phyloP scores from a whole-genome alignment of 163 green algal genomes.

The Scenedesmus sp. region DNA sequence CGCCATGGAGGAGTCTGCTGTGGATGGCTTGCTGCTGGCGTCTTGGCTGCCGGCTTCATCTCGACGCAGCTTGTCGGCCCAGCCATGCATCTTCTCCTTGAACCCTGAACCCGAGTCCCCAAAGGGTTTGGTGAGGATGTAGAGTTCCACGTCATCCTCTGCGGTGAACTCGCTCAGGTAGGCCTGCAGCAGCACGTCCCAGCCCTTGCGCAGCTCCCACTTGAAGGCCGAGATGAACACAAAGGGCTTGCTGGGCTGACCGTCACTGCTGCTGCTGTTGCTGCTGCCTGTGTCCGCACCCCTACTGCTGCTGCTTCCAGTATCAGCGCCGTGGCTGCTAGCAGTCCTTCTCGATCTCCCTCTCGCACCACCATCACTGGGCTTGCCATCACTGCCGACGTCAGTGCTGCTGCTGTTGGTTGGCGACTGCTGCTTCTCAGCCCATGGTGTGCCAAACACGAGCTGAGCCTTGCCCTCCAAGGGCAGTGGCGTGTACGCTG shows the following conservation, averaged over 20 bases:
- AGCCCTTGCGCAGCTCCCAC: constrained; percentile 76
- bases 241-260: constrained; percentile 36
- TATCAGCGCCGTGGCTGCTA: background rate
- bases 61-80: constrained; percentile 38
- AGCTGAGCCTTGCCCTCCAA: constrained; percentile 50
- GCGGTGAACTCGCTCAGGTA: constrained; percentile 81
- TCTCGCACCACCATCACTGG: background rate
- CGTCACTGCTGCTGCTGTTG: background rate
- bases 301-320: background rate
- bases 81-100: constrained; percentile 71
- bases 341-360: background rate
- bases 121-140: constrained; percentile 84
- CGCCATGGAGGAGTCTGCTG: background rate
- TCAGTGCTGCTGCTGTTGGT: constrained; percentile 22
- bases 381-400: background rate
- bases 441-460: constrained; percentile 58
- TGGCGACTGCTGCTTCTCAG: background rate
- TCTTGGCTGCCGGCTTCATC: background rate
- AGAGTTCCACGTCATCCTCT: constrained; percentile 54
- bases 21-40: background rate
- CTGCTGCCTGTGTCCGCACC: background rate
- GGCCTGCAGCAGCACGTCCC: constrained; percentile 86
- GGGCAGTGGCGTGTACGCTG: constrained; percentile 54
- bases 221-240: constrained; percentile 70
- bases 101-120: constrained; percentile 66